Percentiles rank a stretch among this genome's conserved stretches.
phyloP scores from a whole-genome alignment of 441 rosid species.

The Gossypium gossypioides region DNA sequence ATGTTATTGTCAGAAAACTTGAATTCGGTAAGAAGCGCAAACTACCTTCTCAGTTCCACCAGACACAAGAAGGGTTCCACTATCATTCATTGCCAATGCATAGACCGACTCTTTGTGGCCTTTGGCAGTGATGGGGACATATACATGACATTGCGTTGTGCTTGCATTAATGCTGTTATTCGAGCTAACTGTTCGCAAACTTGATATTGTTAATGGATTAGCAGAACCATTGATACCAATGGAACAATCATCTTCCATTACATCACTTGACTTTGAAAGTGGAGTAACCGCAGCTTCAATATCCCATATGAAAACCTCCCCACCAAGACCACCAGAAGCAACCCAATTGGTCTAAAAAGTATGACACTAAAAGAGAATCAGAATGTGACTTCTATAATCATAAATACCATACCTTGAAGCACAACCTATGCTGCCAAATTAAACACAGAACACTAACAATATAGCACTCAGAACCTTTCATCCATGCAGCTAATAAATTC shows the following conservation, averaged over 20 bases:
- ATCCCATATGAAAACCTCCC: slow-evolving; percentile 96
- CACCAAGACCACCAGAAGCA: slow-evolving; percentile 99
- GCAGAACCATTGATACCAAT: slow-evolving; percentile 54
- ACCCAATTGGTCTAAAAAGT: slow-evolving; percentile 74
- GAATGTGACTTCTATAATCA: slow-evolving; percentile 31
- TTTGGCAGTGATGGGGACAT: slow-evolving; percentile 69
- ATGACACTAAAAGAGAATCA: slow-evolving; percentile 58
- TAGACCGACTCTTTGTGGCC: slow-evolving; percentile 98
- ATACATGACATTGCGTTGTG: slow-evolving; percentile 57
- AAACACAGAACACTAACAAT: slow-evolving; percentile 10
- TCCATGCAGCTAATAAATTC: slow-evolving; percentile 22
- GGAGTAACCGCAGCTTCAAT: slow-evolving; percentile 80
- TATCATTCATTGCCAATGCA: slow-evolving; percentile 90
- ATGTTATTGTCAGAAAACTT: background rate
- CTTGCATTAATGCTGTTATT: slow-evolving; percentile 67
- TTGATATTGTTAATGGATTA: slow-evolving; percentile 52
- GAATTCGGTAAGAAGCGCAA: background rate
- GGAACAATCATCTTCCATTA: slow-evolving; percentile 62
- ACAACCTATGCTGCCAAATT: slow-evolving; percentile 10
- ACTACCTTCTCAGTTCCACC: slow-evolving; percentile 98
- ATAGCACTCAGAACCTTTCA: slow-evolving; percentile 21
- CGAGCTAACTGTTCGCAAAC: slow-evolving; percentile 68
- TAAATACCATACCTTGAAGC: slow-evolving; percentile 6
- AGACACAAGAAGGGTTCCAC: slow-evolving; percentile 80
- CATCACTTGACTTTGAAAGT: slow-evolving; percentile 56